Conservation (phyloP, 257 asterid species). For the Catharanthus roseus region DNA sequence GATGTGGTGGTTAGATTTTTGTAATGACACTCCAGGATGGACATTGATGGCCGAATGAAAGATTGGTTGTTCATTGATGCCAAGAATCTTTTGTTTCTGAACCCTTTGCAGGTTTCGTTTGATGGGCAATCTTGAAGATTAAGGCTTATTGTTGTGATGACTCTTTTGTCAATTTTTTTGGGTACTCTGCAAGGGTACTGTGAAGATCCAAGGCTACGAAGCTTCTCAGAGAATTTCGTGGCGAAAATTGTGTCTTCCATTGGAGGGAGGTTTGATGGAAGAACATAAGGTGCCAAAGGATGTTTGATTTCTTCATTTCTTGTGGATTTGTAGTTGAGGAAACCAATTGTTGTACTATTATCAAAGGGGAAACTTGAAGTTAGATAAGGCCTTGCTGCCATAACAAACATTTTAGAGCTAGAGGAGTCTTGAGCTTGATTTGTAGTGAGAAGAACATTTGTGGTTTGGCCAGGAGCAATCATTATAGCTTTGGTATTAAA, state of each 20-base stretch:
- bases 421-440: conserved; percentile 37
- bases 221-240: conserved; percentile 30
- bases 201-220: conserved; percentile 50
- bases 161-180: conserved; percentile 38
- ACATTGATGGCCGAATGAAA: conserved; percentile 42
- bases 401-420: conserved; percentile 32
- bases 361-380: conserved; percentile 63
- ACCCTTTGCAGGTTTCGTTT: conserved; percentile 62
- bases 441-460: conserved; percentile 52
- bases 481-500: conserved; percentile 53
- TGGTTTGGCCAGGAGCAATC: conserved; percentile 82
- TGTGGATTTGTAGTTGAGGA: conserved; percentile 42
- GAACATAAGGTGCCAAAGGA: conserved; percentile 22
- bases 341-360: conserved; percentile 65
- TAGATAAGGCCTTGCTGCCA: conserved; percentile 84
- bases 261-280: conserved; percentile 61
- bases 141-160: conserved; percentile 49
- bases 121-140: conserved; percentile 77
- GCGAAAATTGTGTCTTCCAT: conserved; percentile 58
- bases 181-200: conserved; percentile 73
- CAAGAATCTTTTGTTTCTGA: conserved; percentile 38
- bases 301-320: background rate
- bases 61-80: conserved; percentile 85
- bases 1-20: conserved; percentile 27
- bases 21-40: conserved; percentile 56